Evolutionary conservation across 2,329 filamentous ascomycete species (phyloP), one percentile per base, ranked within the genome.

Genomic region (Nectriaceae sp.): DNA sequence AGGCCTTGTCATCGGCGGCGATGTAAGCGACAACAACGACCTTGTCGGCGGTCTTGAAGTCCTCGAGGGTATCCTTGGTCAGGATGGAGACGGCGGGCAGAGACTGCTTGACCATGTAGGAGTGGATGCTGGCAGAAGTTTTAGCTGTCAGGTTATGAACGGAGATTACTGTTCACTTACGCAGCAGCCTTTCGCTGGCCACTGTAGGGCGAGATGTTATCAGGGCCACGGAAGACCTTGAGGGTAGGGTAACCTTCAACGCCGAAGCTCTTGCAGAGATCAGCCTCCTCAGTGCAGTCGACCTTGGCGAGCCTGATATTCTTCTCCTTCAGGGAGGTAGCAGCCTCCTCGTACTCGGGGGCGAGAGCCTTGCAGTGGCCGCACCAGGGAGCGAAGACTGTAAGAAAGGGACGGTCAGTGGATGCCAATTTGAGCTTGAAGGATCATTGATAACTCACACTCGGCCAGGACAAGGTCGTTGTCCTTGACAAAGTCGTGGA

Each of bases 361-460:
- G 89, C 94, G 60, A 99, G 89, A 52, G 93, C 93, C 82, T 99
- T 97, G 88, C 93, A 97, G 82, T 97, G 93, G 59, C 92, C 93
- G 64, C 89, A 96, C 92, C 93, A 96, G 63, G 93, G 92, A 60
- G 93, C 93, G 72, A 90, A 97, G 84, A 97, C 88, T 90, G 22
- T 21, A 26, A 21, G 31, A 13, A 5, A 22, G 8, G 5, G n/a
- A 13, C 8, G 8, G 37, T 39, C 37, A 39, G 37, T 18, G 10
- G 16, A 37, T 11, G 16, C 26, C 26, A 31, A 15, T 10, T 31
- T 31, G 26, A 31, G 15, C 15, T 8, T 31, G 26, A 10, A 15
- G 26, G 11, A 33, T 3, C 42, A 31, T 39, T 42, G 21, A n/a
- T n/a, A 35, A 75, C 88, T 75, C 79, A 93, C 89, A 99, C 78